Conservation (phyloP, 2,329 filamentous ascomycete species). For the Pseudogymnoascus sp. region DNA sequence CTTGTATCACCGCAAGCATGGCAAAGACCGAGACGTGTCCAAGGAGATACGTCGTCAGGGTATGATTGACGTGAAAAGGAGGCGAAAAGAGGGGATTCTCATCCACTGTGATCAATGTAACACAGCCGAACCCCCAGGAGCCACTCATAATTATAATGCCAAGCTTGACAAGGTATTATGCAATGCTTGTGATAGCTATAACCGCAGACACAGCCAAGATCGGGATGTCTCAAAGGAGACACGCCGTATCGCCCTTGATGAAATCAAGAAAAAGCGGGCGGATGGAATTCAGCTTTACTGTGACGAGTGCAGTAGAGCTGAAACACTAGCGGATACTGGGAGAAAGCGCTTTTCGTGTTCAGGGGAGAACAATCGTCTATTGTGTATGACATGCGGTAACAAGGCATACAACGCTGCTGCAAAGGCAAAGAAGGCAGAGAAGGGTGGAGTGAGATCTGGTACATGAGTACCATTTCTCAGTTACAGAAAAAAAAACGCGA, state of each 20-base stretch:
- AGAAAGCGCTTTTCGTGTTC: background rate
- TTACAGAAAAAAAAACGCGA: background rate
- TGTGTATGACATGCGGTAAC: background rate
- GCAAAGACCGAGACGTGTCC: background rate
- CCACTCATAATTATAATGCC: background rate
- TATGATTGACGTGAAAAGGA: background rate
- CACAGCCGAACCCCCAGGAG: background rate
- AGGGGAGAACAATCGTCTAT: background rate
- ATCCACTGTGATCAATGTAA: background rate
- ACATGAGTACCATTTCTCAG: background rate
- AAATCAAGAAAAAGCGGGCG: background rate
- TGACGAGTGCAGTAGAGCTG: background rate
- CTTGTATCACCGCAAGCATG: background rate
- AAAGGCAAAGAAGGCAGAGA: background rate
- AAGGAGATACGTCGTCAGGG: background rate
- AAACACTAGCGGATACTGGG: background rate
- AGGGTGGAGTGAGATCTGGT: background rate
- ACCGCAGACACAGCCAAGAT: background rate
- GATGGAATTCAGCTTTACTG: background rate
- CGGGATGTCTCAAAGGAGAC: background rate
- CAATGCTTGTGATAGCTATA: background rate
- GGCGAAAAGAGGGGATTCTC: background rate
- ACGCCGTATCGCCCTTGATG: background rate
- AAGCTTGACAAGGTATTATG: background rate
- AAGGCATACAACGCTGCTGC: background rate